These are phyloP conservation scores for Saccharomyces hybrid DNA, from an alignment of 1,139 yeast genomes.

Conservation along the genomic window DNA sequence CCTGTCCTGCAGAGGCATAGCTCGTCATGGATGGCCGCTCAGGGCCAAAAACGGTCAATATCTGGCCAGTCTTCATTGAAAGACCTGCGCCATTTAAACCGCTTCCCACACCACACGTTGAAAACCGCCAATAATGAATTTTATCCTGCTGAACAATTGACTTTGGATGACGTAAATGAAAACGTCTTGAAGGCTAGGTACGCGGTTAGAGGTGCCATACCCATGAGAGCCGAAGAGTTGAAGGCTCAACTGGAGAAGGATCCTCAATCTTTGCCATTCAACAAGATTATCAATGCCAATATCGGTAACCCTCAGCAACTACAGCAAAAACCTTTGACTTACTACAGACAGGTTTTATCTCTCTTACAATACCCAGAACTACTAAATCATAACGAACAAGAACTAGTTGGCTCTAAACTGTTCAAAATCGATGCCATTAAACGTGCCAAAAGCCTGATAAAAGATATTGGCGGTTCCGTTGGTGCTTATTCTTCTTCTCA, in stretches of 20 bases:
- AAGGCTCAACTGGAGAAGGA: constrained; percentile 44
- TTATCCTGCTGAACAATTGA: constrained; percentile 32
- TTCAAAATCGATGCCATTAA: constrained; percentile 66
- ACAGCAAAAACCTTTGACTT: constrained; percentile 90
- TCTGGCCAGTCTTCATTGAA: not conserved
- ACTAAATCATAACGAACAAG: constrained; percentile 12
- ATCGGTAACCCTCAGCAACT: constrained; percentile 97
- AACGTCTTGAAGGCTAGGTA: constrained; percentile 78
- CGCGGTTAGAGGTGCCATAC: constrained; percentile 91
- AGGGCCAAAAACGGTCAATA: not conserved
- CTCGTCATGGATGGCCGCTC: not conserved
- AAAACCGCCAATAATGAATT: constrained; percentile 11
- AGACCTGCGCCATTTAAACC: not conserved
- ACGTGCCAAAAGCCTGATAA: constrained; percentile 57
- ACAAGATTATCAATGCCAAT: constrained; percentile 74
- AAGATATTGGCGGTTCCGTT: constrained; percentile 60
- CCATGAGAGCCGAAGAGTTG: constrained; percentile 87
- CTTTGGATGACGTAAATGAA: constrained; percentile 54
- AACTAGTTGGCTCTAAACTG: constrained; percentile 24
- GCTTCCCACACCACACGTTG: constrained; percentile 4
- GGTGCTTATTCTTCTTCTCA: constrained; percentile 95
- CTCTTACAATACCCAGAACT: constrained; percentile 72
- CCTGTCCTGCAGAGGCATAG: not conserved
- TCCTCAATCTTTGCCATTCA: constrained; percentile 65
- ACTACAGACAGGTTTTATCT: constrained; percentile 85